Percentiles rank a stretch among this genome's conserved stretches.
Conservation (phyloP, 169 alveolate species). For the Eimeria necatrix region DNA sequence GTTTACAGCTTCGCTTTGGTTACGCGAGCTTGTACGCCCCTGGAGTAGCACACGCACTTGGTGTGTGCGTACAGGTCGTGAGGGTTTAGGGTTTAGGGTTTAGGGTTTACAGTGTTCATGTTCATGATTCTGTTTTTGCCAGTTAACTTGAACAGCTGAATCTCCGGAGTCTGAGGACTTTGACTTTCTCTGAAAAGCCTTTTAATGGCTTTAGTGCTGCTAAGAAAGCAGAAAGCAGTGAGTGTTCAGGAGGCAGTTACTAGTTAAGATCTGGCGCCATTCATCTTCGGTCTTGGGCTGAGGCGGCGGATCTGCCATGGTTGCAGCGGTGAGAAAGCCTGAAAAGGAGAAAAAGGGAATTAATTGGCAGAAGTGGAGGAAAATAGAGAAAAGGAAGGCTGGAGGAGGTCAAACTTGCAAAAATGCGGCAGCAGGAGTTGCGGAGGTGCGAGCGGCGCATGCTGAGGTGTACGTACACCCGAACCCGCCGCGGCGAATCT, state of each 20-base stretch:
- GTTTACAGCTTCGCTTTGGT: too few species aligned
- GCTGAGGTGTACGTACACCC: slow-evolving; percentile 7
- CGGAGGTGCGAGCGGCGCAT: background rate
- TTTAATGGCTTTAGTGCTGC: too few species aligned
- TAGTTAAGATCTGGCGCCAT: slow-evolving; percentile 7
- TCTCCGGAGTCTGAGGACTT: too few species aligned
- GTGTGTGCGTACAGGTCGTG: too few species aligned
- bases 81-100: background rate
- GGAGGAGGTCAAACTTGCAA: background rate
- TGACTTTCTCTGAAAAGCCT: too few species aligned
- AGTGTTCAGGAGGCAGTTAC: too few species aligned
- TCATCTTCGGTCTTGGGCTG: slow-evolving; percentile 39
- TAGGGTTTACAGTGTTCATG: too few species aligned
- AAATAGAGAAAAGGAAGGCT: background rate
- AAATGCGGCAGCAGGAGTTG: background rate
- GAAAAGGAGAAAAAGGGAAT: background rate
- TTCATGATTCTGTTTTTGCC: too few species aligned
- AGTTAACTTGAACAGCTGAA: too few species aligned
- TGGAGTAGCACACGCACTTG: too few species aligned
- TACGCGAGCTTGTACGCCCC: too few species aligned
- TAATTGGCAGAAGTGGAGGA: background rate
- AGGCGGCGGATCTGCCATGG: background rate
- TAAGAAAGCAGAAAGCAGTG: too few species aligned
- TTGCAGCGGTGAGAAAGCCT: background rate
- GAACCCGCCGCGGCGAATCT: background rate